These are phyloP conservation scores for Hondaea fermentalgiana DNA, from an alignment of 108 stramenopile genomes.

Conservation along the genomic window DNA sequence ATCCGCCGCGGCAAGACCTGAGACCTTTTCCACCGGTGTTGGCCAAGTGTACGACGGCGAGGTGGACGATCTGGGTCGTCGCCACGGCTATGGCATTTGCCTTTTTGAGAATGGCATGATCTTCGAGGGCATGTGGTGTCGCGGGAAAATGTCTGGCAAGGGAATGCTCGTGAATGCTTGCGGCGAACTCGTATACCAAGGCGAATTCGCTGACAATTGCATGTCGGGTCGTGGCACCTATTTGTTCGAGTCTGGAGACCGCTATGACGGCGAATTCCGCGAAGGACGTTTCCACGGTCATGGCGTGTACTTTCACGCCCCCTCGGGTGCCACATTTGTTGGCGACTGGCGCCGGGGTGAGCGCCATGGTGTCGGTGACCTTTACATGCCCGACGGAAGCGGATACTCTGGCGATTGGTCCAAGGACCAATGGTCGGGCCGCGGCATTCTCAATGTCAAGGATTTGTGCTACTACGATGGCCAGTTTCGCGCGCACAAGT, in stretches of 20 bases:
- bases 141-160: neutral
- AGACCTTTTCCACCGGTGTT: neutral
- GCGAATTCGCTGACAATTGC: slow-evolving; percentile 9
- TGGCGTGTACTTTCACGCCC: neutral
- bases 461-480: slow-evolving; percentile 10
- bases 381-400: neutral
- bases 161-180: neutral
- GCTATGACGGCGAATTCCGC: slow-evolving; percentile 21
- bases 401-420: slow-evolving; percentile 22
- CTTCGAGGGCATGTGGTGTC: slow-evolving; percentile 15
- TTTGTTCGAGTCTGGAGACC: slow-evolving; percentile 11
- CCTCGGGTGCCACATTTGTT: neutral
- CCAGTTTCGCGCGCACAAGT: neutral
- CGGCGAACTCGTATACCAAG: slow-evolving; percentile 15
- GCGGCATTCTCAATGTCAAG: slow-evolving; percentile 7
- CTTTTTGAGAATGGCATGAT: slow-evolving; percentile 1
- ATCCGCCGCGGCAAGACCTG: neutral
- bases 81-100: slow-evolving; percentile 14
- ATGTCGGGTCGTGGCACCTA: slow-evolving; percentile 19
- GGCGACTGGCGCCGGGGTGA: slow-evolving; percentile 22
- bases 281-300: slow-evolving; percentile 18
- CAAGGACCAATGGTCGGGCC: neutral
- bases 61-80: neutral
- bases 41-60: neutral
- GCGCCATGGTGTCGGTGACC: slow-evolving; percentile 3